Evolutionary conservation across 257 asterid species (phyloP), one percentile per base, ranked within the genome.

Genomic region (Solanum infundibuliforme): DNA sequence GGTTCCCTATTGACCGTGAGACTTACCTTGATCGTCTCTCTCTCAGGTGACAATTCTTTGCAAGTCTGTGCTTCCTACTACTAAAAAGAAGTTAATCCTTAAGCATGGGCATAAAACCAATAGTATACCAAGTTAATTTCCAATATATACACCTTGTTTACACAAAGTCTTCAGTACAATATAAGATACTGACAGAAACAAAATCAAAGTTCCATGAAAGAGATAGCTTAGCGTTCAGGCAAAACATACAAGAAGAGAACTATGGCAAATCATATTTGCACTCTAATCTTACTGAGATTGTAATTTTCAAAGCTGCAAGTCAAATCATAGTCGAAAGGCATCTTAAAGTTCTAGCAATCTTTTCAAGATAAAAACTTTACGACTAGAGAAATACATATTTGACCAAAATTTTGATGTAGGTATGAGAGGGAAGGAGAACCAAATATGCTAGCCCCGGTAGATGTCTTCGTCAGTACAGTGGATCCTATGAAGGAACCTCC

Each of bases 401-500:
- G 69, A 89, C 32, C 81, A 69, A 87, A 58, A 58, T 86, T 74
- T 31, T 83, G 65, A 88, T 90, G 93, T 90, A 96, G 99, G 92
- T 96, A 94, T 41, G 99, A 96, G 92, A 96, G 93, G 86, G 98
- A 96, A 90, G 98, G 98, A 6, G 99, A 96, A 90, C 98, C 98
- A 3, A 95, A 94, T 88, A 90, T 95, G 99, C 93, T 96, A 71
- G 91, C 95, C 36, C 97, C 98, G 5, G 96, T 94, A 21, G 98
- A 96, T 88, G 92, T 96, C 84, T 96, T 95, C 79, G 98, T 96
- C 81, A 96, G 98, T 90, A 96, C 98, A 43, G 98, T 95, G 83
- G 98, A 95, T 86, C 98, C 99, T 27, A 73, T 95, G 94, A 96
- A 96, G 96, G 99, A 95, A 89, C 98, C 99, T 27, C 99, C 98